Percentiles rank a stretch among this genome's conserved stretches.
phyloP scores from a whole-genome alignment of 345 rosid genomes.

The Raphanus raphanistrum region DNA sequence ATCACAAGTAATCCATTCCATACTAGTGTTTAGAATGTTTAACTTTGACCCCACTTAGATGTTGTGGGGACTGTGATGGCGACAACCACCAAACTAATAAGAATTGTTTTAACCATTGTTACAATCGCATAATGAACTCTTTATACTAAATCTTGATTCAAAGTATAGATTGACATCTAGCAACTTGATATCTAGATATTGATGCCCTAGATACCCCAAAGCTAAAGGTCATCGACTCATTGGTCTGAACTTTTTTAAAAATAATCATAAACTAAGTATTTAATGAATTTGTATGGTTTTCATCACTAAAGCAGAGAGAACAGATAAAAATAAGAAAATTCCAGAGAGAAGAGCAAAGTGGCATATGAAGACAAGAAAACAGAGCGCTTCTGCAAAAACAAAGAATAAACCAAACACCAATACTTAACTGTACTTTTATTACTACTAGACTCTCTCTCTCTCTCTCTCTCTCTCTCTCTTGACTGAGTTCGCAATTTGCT shows the following conservation, averaged over 20 bases:
- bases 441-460: no score
- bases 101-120: background rate
- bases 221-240: slow-evolving; percentile 13
- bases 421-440: background rate
- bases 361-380: slow-evolving; percentile 21
- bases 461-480: background rate
- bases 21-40: background rate
- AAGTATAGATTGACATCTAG: slow-evolving; percentile 3
- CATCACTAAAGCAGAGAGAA: background rate
- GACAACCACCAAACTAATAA: background rate
- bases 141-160: slow-evolving; percentile 2
- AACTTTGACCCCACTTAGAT: background rate
- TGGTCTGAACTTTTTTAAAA: background rate
- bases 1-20: background rate
- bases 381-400: slow-evolving; percentile 10
- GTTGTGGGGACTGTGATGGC: slow-evolving; percentile 5
- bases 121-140: background rate
- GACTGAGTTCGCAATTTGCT: slow-evolving; percentile 23
- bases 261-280: background rate
- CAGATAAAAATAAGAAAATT: background rate
- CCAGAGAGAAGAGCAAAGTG: background rate
- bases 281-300: background rate
- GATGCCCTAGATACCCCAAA: slow-evolving; percentile 13
- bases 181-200: background rate
- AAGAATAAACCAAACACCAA: slow-evolving; percentile 5